Conservation (phyloP, 371 early-diverging fungal genomes). For the Rhizomucor miehei region DNA sequence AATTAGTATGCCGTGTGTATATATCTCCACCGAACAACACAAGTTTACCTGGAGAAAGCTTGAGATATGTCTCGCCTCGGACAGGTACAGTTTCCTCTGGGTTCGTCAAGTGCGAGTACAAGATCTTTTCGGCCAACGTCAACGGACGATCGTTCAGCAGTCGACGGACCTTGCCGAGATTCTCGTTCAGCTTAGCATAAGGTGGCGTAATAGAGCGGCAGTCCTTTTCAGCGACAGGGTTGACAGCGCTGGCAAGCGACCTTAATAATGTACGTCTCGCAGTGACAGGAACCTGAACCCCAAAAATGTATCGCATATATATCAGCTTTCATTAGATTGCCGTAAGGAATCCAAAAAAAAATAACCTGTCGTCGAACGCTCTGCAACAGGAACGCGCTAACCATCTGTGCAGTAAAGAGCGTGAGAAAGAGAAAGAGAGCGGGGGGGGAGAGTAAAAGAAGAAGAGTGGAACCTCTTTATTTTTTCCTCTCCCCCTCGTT, state of each 20-base stretch:
- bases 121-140: conserved; percentile 92
- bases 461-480: neutral
- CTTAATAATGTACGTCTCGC: conserved; percentile 1
- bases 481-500: neutral
- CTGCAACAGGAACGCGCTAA: conserved; percentile 8
- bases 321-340: too few relatives aligned
- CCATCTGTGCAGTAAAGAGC: conserved; percentile 1
- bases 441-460: conserved; percentile 1
- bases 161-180: conserved; percentile 52
- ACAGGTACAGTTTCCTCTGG: conserved; percentile 66
- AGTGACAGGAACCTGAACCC: conserved; percentile 10
- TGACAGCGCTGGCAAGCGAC: conserved; percentile 22
- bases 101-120: conserved; percentile 90
- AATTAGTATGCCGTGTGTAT: conserved; percentile 1
- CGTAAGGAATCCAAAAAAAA: neutral
- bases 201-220: conserved; percentile 61
- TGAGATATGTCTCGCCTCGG: conserved; percentile 69
- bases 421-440: conserved; percentile 1
- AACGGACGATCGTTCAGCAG: conserved; percentile 62
- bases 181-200: conserved; percentile 53
- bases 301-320: too few relatives aligned
- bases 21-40: neutral
- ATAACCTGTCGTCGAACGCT: conserved; percentile 8
- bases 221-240: conserved; percentile 47
- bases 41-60: conserved; percentile 64